Conservation (phyloP, 192 early-diverging fungal species). For the Podila minutissima region DNA sequence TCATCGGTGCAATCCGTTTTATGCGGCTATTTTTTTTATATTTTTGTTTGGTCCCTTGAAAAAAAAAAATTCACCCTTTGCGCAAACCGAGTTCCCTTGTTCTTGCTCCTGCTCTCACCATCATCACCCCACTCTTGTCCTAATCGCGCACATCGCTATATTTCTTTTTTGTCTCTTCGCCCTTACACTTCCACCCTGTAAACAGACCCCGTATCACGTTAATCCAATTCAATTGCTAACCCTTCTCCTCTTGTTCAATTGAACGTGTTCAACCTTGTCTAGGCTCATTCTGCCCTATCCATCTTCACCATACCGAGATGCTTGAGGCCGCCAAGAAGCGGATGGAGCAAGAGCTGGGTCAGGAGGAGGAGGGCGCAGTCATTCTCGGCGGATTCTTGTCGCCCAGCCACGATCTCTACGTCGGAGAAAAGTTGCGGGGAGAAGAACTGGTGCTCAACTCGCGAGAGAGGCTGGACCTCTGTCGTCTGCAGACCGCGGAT, state of each 20-base stretch:
- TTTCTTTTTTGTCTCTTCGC: not conserved
- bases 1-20: not conserved
- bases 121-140: too few relatives aligned
- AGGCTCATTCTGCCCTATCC: constrained; percentile 52
- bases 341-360: constrained; percentile 8
- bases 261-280: not conserved
- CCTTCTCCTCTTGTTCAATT: not conserved
- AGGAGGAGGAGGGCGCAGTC: constrained; percentile 20
- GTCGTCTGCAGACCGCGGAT: constrained; percentile 35
- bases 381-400: constrained; percentile 53
- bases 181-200: not conserved
- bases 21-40: not conserved
- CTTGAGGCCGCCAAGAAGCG: constrained; percentile 42
- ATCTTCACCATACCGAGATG: constrained; percentile 51
- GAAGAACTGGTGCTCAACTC: constrained; percentile 35
- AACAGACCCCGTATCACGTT: not conserved
- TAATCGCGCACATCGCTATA: too few relatives aligned
- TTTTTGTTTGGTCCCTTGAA: constrained; percentile 3
- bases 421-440: constrained; percentile 36
- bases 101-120: too few relatives aligned
- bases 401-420: constrained; percentile 51
- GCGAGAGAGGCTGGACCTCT: constrained; percentile 35
- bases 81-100: too few relatives aligned
- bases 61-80: not conserved
- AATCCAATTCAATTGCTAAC: constrained; percentile 6